Percentiles rank a stretch among this genome's conserved stretches.
Conservation (phyloP, 1,284 basidiomycete genomes). For the Pseudozyma sp. region DNA sequence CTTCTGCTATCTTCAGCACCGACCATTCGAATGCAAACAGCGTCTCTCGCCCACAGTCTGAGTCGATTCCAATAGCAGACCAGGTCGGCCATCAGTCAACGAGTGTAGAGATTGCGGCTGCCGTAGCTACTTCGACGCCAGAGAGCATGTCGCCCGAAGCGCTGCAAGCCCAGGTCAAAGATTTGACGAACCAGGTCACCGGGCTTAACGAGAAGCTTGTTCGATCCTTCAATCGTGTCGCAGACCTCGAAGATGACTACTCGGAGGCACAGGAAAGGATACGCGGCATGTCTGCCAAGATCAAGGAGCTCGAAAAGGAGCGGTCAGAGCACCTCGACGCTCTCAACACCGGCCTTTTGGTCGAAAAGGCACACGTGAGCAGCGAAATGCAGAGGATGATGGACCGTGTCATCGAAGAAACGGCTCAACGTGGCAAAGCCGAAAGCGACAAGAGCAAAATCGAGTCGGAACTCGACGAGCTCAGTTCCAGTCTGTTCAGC, state of each 20-base stretch:
- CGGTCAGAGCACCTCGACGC: constrained; percentile 70
- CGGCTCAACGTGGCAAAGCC: constrained; percentile 87
- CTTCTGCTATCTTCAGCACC: constrained; percentile 45
- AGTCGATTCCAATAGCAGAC: constrained; percentile 8
- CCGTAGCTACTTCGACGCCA: constrained; percentile 75
- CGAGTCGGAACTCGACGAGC: constrained; percentile 78
- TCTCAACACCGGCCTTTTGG: constrained; percentile 81
- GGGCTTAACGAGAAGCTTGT: constrained; percentile 93
- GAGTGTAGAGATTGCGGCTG: constrained; percentile 73
- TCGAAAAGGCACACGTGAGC: constrained; percentile 89
- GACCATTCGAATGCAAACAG: constrained; percentile 15
- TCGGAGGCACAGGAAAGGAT: constrained; percentile 80
- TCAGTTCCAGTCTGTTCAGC: constrained; percentile 78
- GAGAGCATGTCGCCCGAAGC: constrained; percentile 67
- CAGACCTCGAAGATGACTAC: constrained; percentile 90
- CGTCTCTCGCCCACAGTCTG: constrained; percentile 13
- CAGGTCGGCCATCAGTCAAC: constrained; percentile 15
- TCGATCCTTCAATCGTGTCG: constrained; percentile 87
- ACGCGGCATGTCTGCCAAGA: constrained; percentile 69
- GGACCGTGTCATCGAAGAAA: constrained; percentile 92
- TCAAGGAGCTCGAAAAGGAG: constrained; percentile 73
- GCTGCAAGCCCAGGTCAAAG: constrained; percentile 82
- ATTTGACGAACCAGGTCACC: constrained; percentile 87
- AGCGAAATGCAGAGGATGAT: constrained; percentile 91
- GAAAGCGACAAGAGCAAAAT: constrained; percentile 77